A percentile compares a stretch with the other conserved stretches of the same genome.
Evolutionary conservation across 1,139 yeast genomes (phyloP).

Genomic region (Sugiyamaella paludigena): DNA sequence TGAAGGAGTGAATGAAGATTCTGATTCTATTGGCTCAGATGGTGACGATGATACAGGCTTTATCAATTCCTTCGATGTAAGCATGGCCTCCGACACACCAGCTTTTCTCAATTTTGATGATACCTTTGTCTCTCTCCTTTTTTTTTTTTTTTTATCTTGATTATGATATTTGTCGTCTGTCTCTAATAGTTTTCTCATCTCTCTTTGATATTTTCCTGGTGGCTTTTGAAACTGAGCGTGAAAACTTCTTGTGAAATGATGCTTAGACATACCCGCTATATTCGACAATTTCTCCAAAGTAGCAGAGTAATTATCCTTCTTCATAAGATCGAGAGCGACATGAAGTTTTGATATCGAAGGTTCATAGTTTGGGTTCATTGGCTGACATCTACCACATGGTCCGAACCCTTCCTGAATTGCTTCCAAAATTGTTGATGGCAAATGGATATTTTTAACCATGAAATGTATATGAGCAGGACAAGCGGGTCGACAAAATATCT

Average conservation of each 20-base stretch:
- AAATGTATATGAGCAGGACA: conserved; percentile 17
- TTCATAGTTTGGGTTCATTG: conserved; percentile 8
- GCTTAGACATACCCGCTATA: conserved; percentile 14
- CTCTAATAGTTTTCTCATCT: background rate
- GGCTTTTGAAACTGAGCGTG: conserved; percentile 13
- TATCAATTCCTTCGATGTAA: no score
- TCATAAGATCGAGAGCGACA: background rate
- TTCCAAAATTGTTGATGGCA: conserved; percentile 2
- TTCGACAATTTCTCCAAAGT: conserved; percentile 7
- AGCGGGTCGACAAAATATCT: conserved; percentile 21
- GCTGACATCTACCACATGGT: conserved; percentile 24
- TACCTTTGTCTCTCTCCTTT: no score
- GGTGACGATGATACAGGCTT: no score
- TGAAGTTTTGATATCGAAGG: background rate
- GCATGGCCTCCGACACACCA: no score
- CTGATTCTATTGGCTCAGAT: no score
- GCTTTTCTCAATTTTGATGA: no score
- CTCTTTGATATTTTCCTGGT: conserved; percentile 11
- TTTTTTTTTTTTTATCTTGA: no score
- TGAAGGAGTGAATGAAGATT: no score
- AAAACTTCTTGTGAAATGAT: conserved; percentile 24
- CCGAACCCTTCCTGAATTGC: conserved; percentile 8
- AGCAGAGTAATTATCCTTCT: background rate
- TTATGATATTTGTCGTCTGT: no score
- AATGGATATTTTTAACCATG: background rate